Evolutionary conservation across 345 rosid genomes (phyloP).

Genomic region (Syzygium oleosum): DNA sequence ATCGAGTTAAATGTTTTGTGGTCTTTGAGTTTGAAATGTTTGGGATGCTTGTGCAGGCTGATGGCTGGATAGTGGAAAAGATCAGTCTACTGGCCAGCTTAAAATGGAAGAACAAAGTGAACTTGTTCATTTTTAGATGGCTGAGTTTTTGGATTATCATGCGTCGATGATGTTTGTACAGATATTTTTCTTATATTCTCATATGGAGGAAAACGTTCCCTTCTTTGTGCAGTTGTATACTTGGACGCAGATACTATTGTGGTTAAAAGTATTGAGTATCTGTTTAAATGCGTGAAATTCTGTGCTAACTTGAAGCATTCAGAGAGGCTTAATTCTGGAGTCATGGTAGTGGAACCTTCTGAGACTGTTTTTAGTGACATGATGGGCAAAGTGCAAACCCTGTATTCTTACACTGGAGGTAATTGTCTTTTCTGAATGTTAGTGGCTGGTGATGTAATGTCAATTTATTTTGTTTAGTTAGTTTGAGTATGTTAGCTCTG

Average conservation of each 20-base stretch:
- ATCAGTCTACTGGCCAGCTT: slow-evolving; percentile 68
- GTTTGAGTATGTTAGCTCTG: not conserved
- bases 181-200: not conserved
- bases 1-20: not conserved
- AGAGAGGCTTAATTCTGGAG: slow-evolving; percentile 94
- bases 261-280: slow-evolving; percentile 82
- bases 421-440: not conserved
- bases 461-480: not conserved
- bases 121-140: not conserved
- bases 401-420: slow-evolving; percentile 89
- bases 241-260: slow-evolving; percentile 97
- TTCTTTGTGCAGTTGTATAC: slow-evolving; percentile 60
- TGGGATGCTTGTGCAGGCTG: slow-evolving; percentile 45
- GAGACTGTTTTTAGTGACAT: slow-evolving; percentile 62
- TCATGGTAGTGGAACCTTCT: slow-evolving; percentile 97
- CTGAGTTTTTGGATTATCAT: not conserved
- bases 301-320: slow-evolving; percentile 97
- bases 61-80: slow-evolving; percentile 92
- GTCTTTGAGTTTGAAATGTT: not conserved
- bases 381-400: slow-evolving; percentile 76
- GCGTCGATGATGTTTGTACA: not conserved
- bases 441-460: not conserved
- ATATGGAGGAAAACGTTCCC: not conserved
- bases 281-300: slow-evolving; percentile 71
- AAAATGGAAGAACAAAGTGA: not conserved